Evolutionary conservation across 2,329 filamentous ascomycete species (phyloP).

Genomic region (Cladophialophora yegresii): DNA sequence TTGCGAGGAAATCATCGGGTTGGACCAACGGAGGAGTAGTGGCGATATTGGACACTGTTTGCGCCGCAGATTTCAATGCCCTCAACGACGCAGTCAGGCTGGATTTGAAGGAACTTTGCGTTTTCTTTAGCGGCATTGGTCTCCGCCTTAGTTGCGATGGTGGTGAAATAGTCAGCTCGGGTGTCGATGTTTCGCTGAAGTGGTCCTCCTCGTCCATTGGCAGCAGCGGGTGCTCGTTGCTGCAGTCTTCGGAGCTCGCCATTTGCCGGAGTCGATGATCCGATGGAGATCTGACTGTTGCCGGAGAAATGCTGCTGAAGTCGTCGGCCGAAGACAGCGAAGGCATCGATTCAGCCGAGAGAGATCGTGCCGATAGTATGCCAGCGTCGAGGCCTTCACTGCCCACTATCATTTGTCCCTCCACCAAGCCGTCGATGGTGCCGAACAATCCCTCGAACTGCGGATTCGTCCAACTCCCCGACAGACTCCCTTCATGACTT

Average conservation of each 20-base stretch:
- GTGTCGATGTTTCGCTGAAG: conserved; percentile 26
- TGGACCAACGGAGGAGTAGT: conserved; percentile 52
- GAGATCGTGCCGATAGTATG: conserved; percentile 51
- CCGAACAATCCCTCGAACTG: conserved; percentile 60
- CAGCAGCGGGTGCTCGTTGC: conserved; percentile 60
- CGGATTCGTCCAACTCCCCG: conserved; percentile 47
- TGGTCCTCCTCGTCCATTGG: conserved; percentile 41
- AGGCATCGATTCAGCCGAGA: conserved; percentile 61
- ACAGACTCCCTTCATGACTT: conserved; percentile 50
- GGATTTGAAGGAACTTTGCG: conserved; percentile 57
- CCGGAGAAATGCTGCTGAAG: conserved; percentile 51
- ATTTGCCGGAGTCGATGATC: conserved; percentile 52
- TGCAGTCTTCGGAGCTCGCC: conserved; percentile 58
- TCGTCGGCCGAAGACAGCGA: conserved; percentile 54
- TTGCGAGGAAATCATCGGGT: conserved; percentile 62
- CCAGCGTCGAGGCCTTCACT: conserved; percentile 51
- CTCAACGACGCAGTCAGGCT: conserved; percentile 65
- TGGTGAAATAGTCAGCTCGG: conserved; percentile 27
- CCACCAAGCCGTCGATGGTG: conserved; percentile 51
- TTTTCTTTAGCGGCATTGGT: conserved; percentile 36
- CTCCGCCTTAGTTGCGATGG: conserved; percentile 36
- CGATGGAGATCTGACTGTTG: conserved; percentile 42
- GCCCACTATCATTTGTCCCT: conserved; percentile 44
- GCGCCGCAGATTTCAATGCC: conserved; percentile 62
- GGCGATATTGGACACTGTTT: conserved; percentile 62